Percentiles rank a stretch among this genome's conserved stretches.
Conservation (phyloP, 1,284 basidiomycete genomes). For the Naganishia albida region DNA sequence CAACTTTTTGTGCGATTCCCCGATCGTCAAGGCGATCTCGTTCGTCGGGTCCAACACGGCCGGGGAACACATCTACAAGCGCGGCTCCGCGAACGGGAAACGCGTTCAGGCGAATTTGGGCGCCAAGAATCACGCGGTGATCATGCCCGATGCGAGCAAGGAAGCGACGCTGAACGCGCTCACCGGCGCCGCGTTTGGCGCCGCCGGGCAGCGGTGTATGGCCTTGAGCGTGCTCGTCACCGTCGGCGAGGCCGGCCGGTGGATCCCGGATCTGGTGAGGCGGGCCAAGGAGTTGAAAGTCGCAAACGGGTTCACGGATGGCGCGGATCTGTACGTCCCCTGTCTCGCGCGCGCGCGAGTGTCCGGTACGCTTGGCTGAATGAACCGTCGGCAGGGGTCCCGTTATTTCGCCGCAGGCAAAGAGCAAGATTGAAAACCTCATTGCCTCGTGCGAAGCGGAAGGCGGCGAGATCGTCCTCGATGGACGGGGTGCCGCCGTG, state of each 20-base stretch:
- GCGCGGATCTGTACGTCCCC: conserved; percentile 73
- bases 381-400: conserved; percentile 67
- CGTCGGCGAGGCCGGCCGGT: conserved; percentile 77
- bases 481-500: conserved; percentile 73
- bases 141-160: conserved; percentile 97
- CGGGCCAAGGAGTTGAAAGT: conserved; percentile 79
- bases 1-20: conserved; percentile 90
- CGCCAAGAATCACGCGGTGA: conserved; percentile 92
- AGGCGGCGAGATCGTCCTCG: conserved; percentile 84
- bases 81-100: conserved; percentile 83
- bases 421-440: conserved; percentile 72
- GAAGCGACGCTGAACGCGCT: conserved; percentile 92
- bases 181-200: conserved; percentile 93
- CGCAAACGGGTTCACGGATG: conserved; percentile 84
- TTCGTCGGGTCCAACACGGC: conserved; percentile 97
- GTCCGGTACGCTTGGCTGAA: neutral
- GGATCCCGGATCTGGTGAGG: conserved; percentile 85
- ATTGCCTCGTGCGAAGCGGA: conserved; percentile 80
- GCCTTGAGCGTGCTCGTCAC: conserved; percentile 63
- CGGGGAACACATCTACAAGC: conserved; percentile 89
- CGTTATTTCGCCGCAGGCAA: conserved; percentile 85
- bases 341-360: no score
- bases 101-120: conserved; percentile 94
- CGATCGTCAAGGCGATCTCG: conserved; percentile 87
- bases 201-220: conserved; percentile 79